A percentile compares a stretch with the other conserved stretches of the same genome.
Evolutionary conservation across 2,329 filamentous ascomycete species (phyloP).

Genomic region (Paraphoma chrysanthemicola): DNA sequence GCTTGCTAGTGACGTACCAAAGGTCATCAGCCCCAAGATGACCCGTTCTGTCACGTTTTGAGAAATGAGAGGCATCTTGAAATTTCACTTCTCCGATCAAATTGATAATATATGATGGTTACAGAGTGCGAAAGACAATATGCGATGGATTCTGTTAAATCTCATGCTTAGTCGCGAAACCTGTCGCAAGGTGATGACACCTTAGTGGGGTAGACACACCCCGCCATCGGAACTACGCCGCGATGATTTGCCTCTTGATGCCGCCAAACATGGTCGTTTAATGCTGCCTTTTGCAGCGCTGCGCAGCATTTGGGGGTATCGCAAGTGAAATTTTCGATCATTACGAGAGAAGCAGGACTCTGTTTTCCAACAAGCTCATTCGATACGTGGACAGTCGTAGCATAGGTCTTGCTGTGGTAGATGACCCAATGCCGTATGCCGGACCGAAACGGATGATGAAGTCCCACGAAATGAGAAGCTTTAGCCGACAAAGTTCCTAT

Average conservation of each 20-base stretch:
- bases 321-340: not conserved
- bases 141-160: not conserved
- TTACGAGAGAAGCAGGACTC: not conserved
- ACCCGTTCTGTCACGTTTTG: conserved; percentile 66
- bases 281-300: not conserved
- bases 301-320: not conserved
- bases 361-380: not conserved
- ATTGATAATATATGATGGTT: not conserved
- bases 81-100: not conserved
- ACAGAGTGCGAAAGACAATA: not conserved
- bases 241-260: not conserved
- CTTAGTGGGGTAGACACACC: conserved; percentile 11
- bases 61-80: conserved; percentile 36
- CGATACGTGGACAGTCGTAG: not conserved
- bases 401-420: not conserved
- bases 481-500: too few relatives aligned
- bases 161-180: not conserved
- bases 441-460: not conserved
- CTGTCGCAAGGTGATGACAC: conserved; percentile 14
- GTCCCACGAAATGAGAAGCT: too few relatives aligned
- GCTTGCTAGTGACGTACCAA: conserved; percentile 53
- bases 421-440: not conserved
- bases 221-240: conserved; percentile 13
- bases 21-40: conserved; percentile 88
- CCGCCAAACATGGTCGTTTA: not conserved